Evolutionary conservation across 208 protist genomes (phyloP), one percentile per base, ranked within the genome.

Genomic region (Dictyostelium gargantuum): DNA sequence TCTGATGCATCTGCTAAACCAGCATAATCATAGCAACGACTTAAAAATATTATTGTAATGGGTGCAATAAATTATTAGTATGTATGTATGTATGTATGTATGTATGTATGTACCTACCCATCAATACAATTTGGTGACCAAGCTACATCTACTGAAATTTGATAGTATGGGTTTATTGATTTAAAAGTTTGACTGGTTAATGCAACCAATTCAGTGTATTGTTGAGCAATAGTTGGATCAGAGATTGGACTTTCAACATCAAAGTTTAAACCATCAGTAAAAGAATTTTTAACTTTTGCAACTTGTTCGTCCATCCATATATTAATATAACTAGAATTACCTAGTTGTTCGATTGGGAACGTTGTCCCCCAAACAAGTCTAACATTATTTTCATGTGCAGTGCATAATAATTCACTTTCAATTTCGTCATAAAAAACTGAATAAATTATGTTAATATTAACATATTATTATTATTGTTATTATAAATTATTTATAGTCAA

Each of bases 91-190:
- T n/a, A n/a, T n/a, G n/a, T n/a, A n/a, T n/a, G n/a, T n/a, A n/a
- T n/a, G n/a, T n/a, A n/a, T n/a, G n/a, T n/a, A n/a, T n/a, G n/a
- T n/a, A n/a, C n/a, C n/a, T n/a, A n/a, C n/a, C n/a, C n/a, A 70
- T 93, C 91, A 26, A 94, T 94, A 50, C 76, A 79, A 13, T 29
- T n/a, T 15, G 92, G 91, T n/a, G 92, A 93, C 84, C 84, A 94
- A 3, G 92, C 81, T 21, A 94, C 82, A 75, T 93, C 92, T 5
- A 94, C 19, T 0, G 80, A 52, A 13, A 94, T 52, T 32, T 94
- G 91, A 44, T 75, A 82, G 32, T 73, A 35, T 70, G 70, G 76
- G 21, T 75, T 92, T 3, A 73, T 29, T 15, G 29, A 32, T 38
- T 92, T 74, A 23, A 73, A 76, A 23, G 56, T 63, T 32, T 42